These are phyloP conservation scores for Euphorbia celastroides DNA, from an alignment of 441 rosid species.

Conservation along the genomic window DNA sequence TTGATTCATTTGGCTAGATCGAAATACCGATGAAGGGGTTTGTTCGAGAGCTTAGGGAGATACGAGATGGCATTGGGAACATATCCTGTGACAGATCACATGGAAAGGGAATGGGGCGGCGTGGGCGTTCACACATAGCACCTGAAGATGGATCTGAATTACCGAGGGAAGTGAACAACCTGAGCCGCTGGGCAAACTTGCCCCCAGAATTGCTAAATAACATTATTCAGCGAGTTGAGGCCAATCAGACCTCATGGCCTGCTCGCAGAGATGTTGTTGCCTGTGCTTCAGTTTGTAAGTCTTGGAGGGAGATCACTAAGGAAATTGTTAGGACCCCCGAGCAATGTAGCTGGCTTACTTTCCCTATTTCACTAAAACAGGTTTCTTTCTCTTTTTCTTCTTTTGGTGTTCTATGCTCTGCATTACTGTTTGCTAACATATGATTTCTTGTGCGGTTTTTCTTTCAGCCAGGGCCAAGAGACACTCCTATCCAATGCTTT, in stretches of 20 bases:
- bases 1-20: neutral
- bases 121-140: constrained; percentile 59
- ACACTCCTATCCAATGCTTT: constrained; percentile 79
- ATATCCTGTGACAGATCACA: constrained; percentile 26
- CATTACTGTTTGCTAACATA: neutral
- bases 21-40: constrained; percentile 55
- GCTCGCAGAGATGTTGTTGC: constrained; percentile 73
- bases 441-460: neutral
- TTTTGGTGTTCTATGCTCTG: neutral
- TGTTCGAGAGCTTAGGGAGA: constrained; percentile 54
- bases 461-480: constrained; percentile 82
- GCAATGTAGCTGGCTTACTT: constrained; percentile 62
- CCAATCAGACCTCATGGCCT: constrained; percentile 58
- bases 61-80: constrained; percentile 28
- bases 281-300: constrained; percentile 75
- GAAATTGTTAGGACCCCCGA: constrained; percentile 63
- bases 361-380: constrained; percentile 81
- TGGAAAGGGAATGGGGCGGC: constrained; percentile 26
- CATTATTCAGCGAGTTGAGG: constrained; percentile 61
- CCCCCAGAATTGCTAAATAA: constrained; percentile 76
- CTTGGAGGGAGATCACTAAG: constrained; percentile 74
- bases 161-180: constrained; percentile 16
- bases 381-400: constrained; percentile 20
- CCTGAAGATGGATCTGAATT: constrained; percentile 41
- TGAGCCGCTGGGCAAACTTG: constrained; percentile 65